A percentile compares a stretch with the other conserved stretches of the same genome.
These are phyloP conservation scores for Corrigiola litoralis DNA, from an alignment of 179 eudicot genomes.

Conservation along the genomic window DNA sequence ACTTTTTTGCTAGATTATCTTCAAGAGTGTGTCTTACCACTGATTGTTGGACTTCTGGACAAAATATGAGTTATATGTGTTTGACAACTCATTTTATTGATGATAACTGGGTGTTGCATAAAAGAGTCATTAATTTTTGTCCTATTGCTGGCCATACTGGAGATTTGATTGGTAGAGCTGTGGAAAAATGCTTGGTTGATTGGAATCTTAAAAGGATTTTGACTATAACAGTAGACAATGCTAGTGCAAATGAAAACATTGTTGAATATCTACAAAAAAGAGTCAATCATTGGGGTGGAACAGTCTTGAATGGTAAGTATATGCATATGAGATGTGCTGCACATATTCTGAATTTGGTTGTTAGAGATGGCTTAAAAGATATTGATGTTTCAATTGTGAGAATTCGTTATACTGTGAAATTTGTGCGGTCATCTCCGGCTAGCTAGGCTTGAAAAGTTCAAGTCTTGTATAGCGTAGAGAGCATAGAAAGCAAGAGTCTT, in stretches of 20 bases:
- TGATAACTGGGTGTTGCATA: neutral
- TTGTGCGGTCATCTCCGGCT: constrained; percentile 20
- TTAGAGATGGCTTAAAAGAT: neutral
- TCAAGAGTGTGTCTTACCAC: constrained; percentile 7
- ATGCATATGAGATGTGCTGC: constrained; percentile 24
- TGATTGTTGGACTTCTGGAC: neutral
- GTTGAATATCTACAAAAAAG: constrained; percentile 11
- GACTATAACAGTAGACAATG: constrained; percentile 23
- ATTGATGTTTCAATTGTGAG: neutral
- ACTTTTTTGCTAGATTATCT: neutral
- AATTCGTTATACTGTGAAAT: constrained; percentile 9
- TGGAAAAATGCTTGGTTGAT: constrained; percentile 15
- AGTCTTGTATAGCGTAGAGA: neutral
- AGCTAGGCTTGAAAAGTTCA: neutral
- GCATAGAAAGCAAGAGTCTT: neutral
- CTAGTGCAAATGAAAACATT: constrained; percentile 24
- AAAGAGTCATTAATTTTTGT: constrained; percentile 7
- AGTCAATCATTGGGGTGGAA: neutral
- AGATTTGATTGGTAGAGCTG: neutral
- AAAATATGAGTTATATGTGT: constrained; percentile 4
- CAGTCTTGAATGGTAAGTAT: constrained; percentile 2
- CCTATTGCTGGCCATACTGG: constrained; percentile 15
- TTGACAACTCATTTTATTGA: constrained; percentile 5
- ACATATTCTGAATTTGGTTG: constrained; percentile 11
- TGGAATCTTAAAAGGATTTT: constrained; percentile 19